A percentile compares a stretch with the other conserved stretches of the same genome.
phyloP scores from a whole-genome alignment of 768 basidiomycete genomes.

The Mycena sanguinolenta region DNA sequence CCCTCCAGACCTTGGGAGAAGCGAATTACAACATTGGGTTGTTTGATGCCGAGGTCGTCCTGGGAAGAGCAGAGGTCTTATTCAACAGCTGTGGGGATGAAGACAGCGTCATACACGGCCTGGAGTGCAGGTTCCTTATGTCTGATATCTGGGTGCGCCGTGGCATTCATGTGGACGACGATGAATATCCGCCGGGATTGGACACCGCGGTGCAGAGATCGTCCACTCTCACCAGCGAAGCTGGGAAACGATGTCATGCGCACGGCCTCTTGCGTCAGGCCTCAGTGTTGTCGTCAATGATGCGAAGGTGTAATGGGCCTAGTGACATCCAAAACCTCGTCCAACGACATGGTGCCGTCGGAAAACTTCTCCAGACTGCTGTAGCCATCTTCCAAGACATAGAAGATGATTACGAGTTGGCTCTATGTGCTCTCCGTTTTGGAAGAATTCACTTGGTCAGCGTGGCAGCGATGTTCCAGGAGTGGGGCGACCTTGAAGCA shows the following conservation, averaged over 20 bases:
- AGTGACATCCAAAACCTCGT: no score
- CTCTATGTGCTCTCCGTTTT: slow-evolving; percentile 7
- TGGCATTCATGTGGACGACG: not conserved
- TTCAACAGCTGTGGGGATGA: not conserved
- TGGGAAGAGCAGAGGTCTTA: slow-evolving; percentile 15
- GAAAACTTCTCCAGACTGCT: slow-evolving; percentile 1
- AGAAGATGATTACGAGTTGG: slow-evolving; percentile 9
- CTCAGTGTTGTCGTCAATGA: not conserved
- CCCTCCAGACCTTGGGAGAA: slow-evolving; percentile 10
- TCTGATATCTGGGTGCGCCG: not conserved
- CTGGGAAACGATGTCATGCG: slow-evolving; percentile 21
- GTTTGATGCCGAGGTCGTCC: not conserved
- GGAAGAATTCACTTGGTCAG: not conserved
- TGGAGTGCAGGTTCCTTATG: slow-evolving; percentile 17
- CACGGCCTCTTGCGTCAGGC: slow-evolving; percentile 5
- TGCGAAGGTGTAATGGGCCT: no score
- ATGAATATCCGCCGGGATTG: slow-evolving; percentile 10
- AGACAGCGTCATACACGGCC: slow-evolving; percentile 12
- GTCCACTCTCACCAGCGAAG: slow-evolving; percentile 14
- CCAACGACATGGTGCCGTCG: no score
- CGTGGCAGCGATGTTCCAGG: slow-evolving; percentile 3
- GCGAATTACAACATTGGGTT: slow-evolving; percentile 3
- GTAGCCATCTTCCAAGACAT: slow-evolving; percentile 1
- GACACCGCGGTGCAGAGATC: slow-evolving; percentile 2
- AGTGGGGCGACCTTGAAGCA: slow-evolving; percentile 9